These are phyloP conservation scores for Sphagnurus paluster DNA, from an alignment of 1,284 basidiomycete species.

Conservation along the genomic window DNA sequence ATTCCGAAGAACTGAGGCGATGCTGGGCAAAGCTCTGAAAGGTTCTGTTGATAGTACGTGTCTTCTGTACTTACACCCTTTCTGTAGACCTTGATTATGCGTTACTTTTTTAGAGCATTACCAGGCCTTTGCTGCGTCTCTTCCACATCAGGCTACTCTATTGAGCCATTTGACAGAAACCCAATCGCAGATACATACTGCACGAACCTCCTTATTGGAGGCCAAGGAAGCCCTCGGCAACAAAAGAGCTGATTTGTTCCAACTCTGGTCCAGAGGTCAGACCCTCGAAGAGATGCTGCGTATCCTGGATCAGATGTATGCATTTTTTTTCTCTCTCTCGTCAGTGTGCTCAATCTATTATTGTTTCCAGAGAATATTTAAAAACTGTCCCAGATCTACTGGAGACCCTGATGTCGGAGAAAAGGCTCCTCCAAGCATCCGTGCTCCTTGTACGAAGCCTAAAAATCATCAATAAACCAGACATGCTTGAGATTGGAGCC, in stretches of 20 bases:
- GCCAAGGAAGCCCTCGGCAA: conserved; percentile 77
- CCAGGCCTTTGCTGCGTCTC: conserved; percentile 86
- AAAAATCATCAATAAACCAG: conserved; percentile 89
- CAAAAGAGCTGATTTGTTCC: conserved; percentile 83
- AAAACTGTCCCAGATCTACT: conserved; percentile 91
- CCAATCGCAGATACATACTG: conserved; percentile 71
- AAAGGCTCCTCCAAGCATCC: conserved; percentile 88
- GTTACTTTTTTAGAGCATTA: conserved; percentile 65
- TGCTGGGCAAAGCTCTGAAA: conserved; percentile 77
- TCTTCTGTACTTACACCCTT: neutral
- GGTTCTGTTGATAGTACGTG: conserved; percentile 82
- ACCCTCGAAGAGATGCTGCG: conserved; percentile 89
- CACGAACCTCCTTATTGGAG: conserved; percentile 75
- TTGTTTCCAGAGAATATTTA: conserved; percentile 74
- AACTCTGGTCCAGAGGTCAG: conserved; percentile 82
- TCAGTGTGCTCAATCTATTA: conserved; percentile 3
- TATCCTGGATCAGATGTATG: conserved; percentile 89
- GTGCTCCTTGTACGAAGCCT: conserved; percentile 86
- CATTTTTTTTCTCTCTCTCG: conserved; percentile 7
- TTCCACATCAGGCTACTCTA: conserved; percentile 85
- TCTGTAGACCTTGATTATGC: conserved; percentile 7
- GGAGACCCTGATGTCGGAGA: conserved; percentile 95
- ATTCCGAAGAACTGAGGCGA: conserved; percentile 72
- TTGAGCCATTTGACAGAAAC: conserved; percentile 69
- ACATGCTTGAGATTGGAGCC: conserved; percentile 94